Evolutionary conservation across 768 basidiomycete species (phyloP), one percentile per base, ranked within the genome.

Genomic region (Tulasnella sp.): DNA sequence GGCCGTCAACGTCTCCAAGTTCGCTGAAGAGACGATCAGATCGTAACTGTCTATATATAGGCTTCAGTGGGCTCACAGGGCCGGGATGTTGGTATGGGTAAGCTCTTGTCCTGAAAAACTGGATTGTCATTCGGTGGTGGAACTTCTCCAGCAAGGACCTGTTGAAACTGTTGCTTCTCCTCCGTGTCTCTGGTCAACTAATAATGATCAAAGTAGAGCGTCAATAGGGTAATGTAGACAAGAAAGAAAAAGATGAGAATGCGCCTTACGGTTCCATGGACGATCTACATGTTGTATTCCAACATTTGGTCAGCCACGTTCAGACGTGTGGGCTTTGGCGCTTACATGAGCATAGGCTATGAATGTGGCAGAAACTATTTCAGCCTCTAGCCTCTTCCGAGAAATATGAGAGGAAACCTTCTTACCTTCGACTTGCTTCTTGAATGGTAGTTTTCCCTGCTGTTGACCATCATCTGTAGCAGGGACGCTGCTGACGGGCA

Each of bases 281-380:
- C 30, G 34, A 53, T 38, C 51, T 53, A 34, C 15, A 2, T 30
- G 10, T 29, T 3, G 29, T 30, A 7, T 3, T 11, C 3, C 12
- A 0, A 5, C 10, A 1, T 3, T 30, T 3, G 30, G 30, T n/a
- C 17, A 53, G 51, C 41, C 27, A 30, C 9, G 5, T 7, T n/a
- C 17, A 22, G n/a, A 1, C 30, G 51, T 15, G 7, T 15, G 12
- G 3, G 29, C n/a, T n/a, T 7, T 10, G 30, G 34, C 17, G 34
- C 51, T 53, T 12, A 53, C 51, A 30, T 53, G 51, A 12, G 51
- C 51, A 21, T 38, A 53, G 19, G 51, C 51, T 53, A 30, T 11
- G 5, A 29, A 31, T 38, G n/a, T n/a, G n/a, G n/a, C n/a, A n/a
- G n/a, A n/a, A n/a, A n/a, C n/a, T n/a, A n/a, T n/a, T n/a, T n/a